Conservation (phyloP, 1,139 yeast species). For the Debaryomyces fabryi region DNA sequence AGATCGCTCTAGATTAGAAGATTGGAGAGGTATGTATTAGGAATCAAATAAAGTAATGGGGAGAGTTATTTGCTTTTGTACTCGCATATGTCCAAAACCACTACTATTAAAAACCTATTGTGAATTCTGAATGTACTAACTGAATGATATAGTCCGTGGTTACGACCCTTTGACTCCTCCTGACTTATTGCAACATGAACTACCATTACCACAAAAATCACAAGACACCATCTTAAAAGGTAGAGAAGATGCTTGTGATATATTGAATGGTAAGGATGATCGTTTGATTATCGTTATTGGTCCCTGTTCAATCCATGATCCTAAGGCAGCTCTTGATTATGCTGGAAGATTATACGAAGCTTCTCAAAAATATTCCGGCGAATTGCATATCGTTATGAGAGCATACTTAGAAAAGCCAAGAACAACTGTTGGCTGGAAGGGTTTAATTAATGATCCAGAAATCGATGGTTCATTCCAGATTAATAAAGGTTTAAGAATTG, state of each 20-base stretch:
- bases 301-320: slow-evolving; percentile 96
- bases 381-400: slow-evolving; percentile 89
- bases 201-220: slow-evolving; percentile 66
- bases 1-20: slow-evolving; percentile 80
- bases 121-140: slow-evolving; percentile 18
- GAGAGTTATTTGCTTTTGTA: not conserved
- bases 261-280: slow-evolving; percentile 77
- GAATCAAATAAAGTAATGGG: not conserved
- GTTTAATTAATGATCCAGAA: slow-evolving; percentile 95
- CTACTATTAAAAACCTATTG: not conserved
- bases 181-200: slow-evolving; percentile 87
- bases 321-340: slow-evolving; percentile 89
- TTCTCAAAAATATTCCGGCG: slow-evolving; percentile 67
- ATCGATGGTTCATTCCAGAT: slow-evolving; percentile 92
- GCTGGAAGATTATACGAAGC: slow-evolving; percentile 64
- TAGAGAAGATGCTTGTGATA: slow-evolving; percentile 71
- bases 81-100: not conserved
- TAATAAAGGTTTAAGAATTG: slow-evolving; percentile 88
- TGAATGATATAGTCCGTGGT: slow-evolving; percentile 48
- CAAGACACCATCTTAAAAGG: slow-evolving; percentile 69
- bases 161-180: slow-evolving; percentile 96
- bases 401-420: slow-evolving; percentile 98
- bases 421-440: slow-evolving; percentile 99
- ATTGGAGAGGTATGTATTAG: slow-evolving; percentile 73
- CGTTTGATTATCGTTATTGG: slow-evolving; percentile 84